These are phyloP conservation scores for Phylloporus arenicola DNA, from an alignment of 768 basidiomycete genomes.

Conservation along the genomic window DNA sequence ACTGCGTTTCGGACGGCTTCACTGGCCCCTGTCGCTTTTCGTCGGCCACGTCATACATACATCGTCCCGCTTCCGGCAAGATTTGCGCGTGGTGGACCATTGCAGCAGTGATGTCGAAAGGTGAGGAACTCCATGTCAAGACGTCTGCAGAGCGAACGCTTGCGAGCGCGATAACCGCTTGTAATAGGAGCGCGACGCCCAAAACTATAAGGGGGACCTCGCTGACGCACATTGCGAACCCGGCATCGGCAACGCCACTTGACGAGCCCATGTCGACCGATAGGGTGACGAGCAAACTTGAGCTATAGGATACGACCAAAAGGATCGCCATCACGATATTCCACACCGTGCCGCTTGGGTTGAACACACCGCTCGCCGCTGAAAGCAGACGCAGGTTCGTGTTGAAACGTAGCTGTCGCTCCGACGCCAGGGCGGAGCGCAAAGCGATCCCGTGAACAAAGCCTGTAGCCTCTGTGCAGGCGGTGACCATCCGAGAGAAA, in stretches of 20 bases:
- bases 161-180: constrained; percentile 21
- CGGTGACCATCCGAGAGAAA: constrained; percentile 22
- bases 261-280: constrained; percentile 16
- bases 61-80: constrained; percentile 12
- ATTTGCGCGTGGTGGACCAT: constrained; percentile 25
- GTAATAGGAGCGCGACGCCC: constrained; percentile 20
- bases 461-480: constrained; percentile 28
- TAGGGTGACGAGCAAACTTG: constrained; percentile 20
- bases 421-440: constrained; percentile 25
- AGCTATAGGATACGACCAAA: constrained; percentile 27
- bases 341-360: constrained; percentile 20
- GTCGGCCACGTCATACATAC: constrained; percentile 24
- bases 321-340: constrained; percentile 24
- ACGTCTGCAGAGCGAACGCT: constrained; percentile 21
- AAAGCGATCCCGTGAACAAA: constrained; percentile 24
- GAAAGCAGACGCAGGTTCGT: constrained; percentile 13
- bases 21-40: constrained; percentile 5
- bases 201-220: constrained; percentile 26
- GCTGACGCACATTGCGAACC: constrained; percentile 15
- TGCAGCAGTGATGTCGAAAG: constrained; percentile 28
- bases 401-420: constrained; percentile 18
- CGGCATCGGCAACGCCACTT: not conserved
- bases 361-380: constrained; percentile 14
- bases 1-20: constrained; percentile 13
- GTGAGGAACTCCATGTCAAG: constrained; percentile 31